Percentiles rank a stretch among this genome's conserved stretches.
These are phyloP conservation scores for rapeseed (Brassica napus) DNA, from an alignment of 345 rosid genomes.

Conservation along the genomic window Da-Ae NC_063452.1:2244001-2244500, in stretches of 20 bases:
- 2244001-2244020: slow-evolving; percentile 19
- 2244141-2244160: slow-evolving; percentile 87
- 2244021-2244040: background rate
- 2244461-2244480: slow-evolving; percentile 36
- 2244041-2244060: slow-evolving; percentile 11
- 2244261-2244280: background rate
- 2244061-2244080: background rate
- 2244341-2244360: slow-evolving; percentile 71
- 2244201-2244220: slow-evolving; percentile 84
- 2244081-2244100: background rate
- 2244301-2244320: background rate
- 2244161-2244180: slow-evolving; percentile 75
- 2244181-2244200: slow-evolving; percentile 78
- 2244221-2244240: slow-evolving; percentile 71
- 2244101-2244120: slow-evolving; percentile 86
- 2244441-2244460: slow-evolving; percentile 41
- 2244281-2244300: background rate
- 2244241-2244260: background rate
- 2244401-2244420: slow-evolving; percentile 82
- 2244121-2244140: slow-evolving; percentile 89
- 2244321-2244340: slow-evolving; percentile 8
- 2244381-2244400: slow-evolving; percentile 86
- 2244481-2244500: slow-evolving; percentile 26
- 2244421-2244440: slow-evolving; percentile 71
- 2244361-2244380: slow-evolving; percentile 86